A percentile compares a stretch with the other conserved stretches of the same genome.
phyloP scores from a whole-genome alignment of 1,139 yeast genomes.

The Zygoascus meyerae region DNA sequence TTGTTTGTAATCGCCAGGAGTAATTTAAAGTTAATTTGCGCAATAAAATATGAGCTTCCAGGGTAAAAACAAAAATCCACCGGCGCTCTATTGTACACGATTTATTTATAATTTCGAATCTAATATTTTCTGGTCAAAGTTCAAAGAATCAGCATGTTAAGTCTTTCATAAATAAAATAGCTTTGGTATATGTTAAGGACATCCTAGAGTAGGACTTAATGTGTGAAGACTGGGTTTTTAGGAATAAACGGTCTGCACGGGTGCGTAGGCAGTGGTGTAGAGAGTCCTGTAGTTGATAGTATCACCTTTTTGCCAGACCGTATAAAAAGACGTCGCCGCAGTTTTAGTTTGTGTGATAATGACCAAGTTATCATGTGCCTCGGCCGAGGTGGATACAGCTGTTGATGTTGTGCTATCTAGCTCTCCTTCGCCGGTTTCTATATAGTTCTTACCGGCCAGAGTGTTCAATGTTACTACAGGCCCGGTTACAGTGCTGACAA shows the following conservation, averaged over 20 bases:
- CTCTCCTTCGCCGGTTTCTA: constrained; percentile 1
- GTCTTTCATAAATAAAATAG: too few species aligned
- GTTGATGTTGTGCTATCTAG: neutral
- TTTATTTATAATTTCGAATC: too few species aligned
- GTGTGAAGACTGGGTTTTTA: too few species aligned
- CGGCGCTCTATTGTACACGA: neutral
- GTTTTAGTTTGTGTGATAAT: neutral
- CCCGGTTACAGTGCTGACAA: neutral
- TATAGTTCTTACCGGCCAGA: neutral
- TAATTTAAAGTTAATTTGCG: neutral
- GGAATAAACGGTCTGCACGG: too few species aligned
- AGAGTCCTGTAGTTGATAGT: too few species aligned
- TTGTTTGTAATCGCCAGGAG: neutral
- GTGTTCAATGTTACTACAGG: neutral
- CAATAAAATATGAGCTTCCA: neutral
- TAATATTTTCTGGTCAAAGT: too few species aligned
- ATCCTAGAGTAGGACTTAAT: too few species aligned
- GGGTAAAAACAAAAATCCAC: neutral
- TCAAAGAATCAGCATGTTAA: too few species aligned
- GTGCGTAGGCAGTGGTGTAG: too few species aligned
- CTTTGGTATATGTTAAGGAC: too few species aligned
- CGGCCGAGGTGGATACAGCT: neutral
- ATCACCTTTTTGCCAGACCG: neutral
- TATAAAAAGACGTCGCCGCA: neutral
- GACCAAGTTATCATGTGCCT: neutral